A percentile compares a stretch with the other conserved stretches of the same genome.
Conservation (phyloP, 139 green algal genomes). For the Micractinium conductrix region DNA sequence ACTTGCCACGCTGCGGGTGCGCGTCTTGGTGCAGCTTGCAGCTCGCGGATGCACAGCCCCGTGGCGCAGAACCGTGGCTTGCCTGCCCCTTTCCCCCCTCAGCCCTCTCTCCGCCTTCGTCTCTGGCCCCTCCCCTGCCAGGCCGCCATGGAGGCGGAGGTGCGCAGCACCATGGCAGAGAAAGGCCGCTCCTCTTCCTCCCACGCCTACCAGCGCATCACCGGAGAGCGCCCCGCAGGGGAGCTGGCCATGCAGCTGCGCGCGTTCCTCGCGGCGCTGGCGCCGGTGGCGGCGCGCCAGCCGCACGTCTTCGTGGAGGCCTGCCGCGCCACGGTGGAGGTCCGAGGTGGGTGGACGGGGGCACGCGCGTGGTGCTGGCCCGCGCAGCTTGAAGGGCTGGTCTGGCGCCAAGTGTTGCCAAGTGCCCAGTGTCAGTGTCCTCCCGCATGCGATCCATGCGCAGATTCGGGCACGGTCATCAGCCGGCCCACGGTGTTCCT, state of each 20-base stretch:
- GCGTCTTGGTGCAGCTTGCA: neutral
- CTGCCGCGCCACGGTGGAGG: neutral
- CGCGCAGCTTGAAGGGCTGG: no score
- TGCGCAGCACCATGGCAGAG: conserved; percentile 66
- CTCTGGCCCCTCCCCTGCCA: conserved; percentile 59
- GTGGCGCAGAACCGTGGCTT: no score
- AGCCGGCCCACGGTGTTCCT: conserved; percentile 30
- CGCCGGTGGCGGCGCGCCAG: conserved; percentile 68
- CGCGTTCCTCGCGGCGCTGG: conserved; percentile 66
- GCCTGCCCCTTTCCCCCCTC: no score
- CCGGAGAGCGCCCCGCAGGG: neutral
- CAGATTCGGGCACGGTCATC: conserved; percentile 1
- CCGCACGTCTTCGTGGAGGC: conserved; percentile 83
- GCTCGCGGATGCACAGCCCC: no score
- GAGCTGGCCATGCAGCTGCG: conserved; percentile 48
- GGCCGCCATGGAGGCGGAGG: conserved; percentile 91
- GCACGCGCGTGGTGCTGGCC: no score
- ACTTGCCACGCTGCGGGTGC: no score
- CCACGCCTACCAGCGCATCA: conserved; percentile 14
- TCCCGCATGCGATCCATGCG: no score
- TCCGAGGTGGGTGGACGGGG: conserved; percentile 12
- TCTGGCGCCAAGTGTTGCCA: no score
- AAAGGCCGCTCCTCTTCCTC: neutral
- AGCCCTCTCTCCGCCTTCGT: no score
- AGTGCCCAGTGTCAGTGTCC: no score